Evolutionary conservation across 495 filamentous ascomycete species (phyloP).

Genomic region (Aspergillus heteromorphus): DNA sequence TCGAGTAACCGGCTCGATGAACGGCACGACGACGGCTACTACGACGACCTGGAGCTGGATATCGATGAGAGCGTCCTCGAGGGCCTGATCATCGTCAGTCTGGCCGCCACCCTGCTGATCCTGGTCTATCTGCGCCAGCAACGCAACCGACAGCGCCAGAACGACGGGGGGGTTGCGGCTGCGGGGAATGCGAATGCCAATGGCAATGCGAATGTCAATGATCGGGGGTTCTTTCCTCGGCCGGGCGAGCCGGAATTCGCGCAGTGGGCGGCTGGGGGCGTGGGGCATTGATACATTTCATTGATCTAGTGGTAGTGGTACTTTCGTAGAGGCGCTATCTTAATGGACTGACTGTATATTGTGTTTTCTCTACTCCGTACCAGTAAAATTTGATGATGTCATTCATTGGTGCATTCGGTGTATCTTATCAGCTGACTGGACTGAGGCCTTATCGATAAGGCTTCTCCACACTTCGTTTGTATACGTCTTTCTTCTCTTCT

Average conservation of each 20-base stretch:
- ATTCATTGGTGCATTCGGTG: too few relatives aligned
- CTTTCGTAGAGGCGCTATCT: too few relatives aligned
- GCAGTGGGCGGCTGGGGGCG: conserved; percentile 70
- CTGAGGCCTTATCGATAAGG: conserved; percentile 27
- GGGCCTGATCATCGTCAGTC: conserved; percentile 72
- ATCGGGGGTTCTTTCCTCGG: conserved; percentile 66
- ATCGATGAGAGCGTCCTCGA: conserved; percentile 77
- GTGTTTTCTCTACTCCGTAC: background rate
- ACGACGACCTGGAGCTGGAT: conserved; percentile 55
- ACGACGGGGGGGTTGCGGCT: conserved; percentile 28
- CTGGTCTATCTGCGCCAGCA: conserved; percentile 82
- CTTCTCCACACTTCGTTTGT: too few relatives aligned
- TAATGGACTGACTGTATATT: background rate
- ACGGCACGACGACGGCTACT: conserved; percentile 57
- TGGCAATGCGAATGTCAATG: conserved; percentile 40
- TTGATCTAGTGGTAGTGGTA: too few relatives aligned
- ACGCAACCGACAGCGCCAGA: conserved; percentile 54
- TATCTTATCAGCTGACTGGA: conserved; percentile 2
- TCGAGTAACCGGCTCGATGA: conserved; percentile 43
- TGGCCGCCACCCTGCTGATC: conserved; percentile 68
- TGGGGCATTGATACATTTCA: conserved; percentile 75
- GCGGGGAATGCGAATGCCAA: conserved; percentile 26
- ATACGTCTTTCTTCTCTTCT: background rate
- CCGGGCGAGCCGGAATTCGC: conserved; percentile 66
- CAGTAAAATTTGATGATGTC: conserved; percentile 1